phyloP scores from a whole-genome alignment of 345 rosid species.

The Erucastrum elatum region DNA sequence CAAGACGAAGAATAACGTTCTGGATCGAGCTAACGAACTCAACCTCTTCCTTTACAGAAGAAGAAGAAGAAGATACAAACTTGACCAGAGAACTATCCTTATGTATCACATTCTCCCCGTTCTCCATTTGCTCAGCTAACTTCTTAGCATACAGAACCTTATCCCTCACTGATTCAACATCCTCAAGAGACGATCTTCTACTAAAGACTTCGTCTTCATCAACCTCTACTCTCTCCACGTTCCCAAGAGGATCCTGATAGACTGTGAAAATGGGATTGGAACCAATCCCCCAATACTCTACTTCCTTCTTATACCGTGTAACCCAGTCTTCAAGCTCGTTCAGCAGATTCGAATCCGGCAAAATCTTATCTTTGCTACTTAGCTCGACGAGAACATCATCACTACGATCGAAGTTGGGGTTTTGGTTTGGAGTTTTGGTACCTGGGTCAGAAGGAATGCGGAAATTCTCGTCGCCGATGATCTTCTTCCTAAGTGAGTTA shows the following conservation, averaged over 20 bases:
- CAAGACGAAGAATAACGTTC: constrained; percentile 39
- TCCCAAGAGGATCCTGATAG: constrained; percentile 52
- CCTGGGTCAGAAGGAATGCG: constrained; percentile 32
- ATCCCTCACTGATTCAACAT: constrained; percentile 40
- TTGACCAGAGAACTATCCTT: constrained; percentile 66
- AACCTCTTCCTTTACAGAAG: constrained; percentile 35
- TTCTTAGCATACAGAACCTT: constrained; percentile 53
- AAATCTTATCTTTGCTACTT: constrained; percentile 30
- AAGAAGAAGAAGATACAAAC: constrained; percentile 46
- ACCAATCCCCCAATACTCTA: constrained; percentile 75
- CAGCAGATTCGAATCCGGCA: constrained; percentile 52
- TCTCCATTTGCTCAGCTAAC: constrained; percentile 70
- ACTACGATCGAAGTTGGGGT: constrained; percentile 19
- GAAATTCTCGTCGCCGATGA: constrained; percentile 51
- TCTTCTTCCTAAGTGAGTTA: constrained; percentile 71
- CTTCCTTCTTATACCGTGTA: constrained; percentile 58
- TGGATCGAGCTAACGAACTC: constrained; percentile 44
- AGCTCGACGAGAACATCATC: constrained; percentile 31
- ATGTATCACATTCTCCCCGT: constrained; percentile 55
- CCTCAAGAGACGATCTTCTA: constrained; percentile 46
- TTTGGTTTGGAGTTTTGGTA: constrained; percentile 37
- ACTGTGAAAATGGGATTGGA: constrained; percentile 64
- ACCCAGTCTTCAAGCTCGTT: constrained; percentile 70
- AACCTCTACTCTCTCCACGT: constrained; percentile 56
- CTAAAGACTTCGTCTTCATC: constrained; percentile 57